Conservation (phyloP, 306 rosid species). For the Lathyrus aphaca region DNA sequence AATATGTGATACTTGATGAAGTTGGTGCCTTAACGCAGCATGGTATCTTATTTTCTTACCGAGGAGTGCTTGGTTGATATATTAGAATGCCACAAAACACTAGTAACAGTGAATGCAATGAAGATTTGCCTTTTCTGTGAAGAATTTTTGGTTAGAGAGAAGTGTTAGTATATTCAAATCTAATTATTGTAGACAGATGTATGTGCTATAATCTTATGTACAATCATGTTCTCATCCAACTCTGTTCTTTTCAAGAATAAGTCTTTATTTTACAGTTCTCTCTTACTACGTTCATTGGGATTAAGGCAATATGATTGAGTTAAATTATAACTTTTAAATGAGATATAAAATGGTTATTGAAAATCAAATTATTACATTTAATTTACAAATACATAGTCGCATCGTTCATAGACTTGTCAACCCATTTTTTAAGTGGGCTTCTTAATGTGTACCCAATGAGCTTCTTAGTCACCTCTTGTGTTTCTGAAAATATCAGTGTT, state of each 20-base stretch:
- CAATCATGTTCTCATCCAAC: neutral
- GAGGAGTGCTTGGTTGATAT: conserved; percentile 31
- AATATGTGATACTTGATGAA: conserved; percentile 25
- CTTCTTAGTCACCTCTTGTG: too few relatives aligned
- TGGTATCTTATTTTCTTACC: conserved; percentile 26
- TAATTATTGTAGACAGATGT: neutral
- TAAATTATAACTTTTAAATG: too few relatives aligned
- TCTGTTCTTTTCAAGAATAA: conserved; percentile 21
- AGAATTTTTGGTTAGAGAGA: conserved; percentile 38
- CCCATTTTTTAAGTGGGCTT: too few relatives aligned
- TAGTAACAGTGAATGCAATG: conserved; percentile 32
- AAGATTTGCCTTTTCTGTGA: conserved; percentile 39
- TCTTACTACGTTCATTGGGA: too few relatives aligned
- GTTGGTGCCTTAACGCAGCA: conserved; percentile 5
- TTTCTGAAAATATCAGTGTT: too few relatives aligned
- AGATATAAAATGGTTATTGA: too few relatives aligned
- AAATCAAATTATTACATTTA: too few relatives aligned
- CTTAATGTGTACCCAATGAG: too few relatives aligned
- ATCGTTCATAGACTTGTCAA: too few relatives aligned
- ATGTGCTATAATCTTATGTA: conserved; percentile 19
- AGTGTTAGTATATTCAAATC: conserved; percentile 21
- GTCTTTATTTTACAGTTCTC: too few relatives aligned
- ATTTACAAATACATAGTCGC: too few relatives aligned
- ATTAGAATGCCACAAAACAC: conserved; percentile 37
- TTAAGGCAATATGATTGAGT: too few relatives aligned